Evolutionary conservation across 2,329 filamentous ascomycete species (phyloP).

Genomic region (Niveomyces coronatus): DNA sequence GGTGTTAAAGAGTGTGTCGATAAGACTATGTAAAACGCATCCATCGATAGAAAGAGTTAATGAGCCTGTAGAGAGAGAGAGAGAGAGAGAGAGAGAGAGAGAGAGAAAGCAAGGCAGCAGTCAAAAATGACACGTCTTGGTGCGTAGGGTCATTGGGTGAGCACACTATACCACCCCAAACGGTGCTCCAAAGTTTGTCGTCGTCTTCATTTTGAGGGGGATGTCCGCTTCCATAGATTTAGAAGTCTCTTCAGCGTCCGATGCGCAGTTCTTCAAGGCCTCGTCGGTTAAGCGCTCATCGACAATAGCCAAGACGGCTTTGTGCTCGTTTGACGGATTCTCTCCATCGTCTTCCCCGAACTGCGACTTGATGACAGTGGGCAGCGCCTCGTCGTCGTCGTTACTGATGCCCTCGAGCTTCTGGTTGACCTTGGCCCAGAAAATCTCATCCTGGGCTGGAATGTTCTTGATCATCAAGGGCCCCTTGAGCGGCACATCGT

Average conservation of each 20-base stretch:
- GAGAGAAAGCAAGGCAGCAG: neutral
- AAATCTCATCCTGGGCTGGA: conserved; percentile 45
- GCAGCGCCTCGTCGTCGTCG: conserved; percentile 36
- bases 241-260: conserved; percentile 7
- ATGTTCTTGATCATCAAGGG: conserved; percentile 46
- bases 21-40: too few relatives aligned
- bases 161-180: conserved; percentile 25
- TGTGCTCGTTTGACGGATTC: too few relatives aligned
- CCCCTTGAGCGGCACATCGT: conserved; percentile 38
- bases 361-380: conserved; percentile 26
- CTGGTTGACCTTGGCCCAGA: conserved; percentile 38
- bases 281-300: too few relatives aligned
- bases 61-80: too few relatives aligned
- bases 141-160: neutral
- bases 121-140: conserved; percentile 1
- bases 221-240: conserved; percentile 30
- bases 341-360: conserved; percentile 22
- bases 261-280: conserved; percentile 9
- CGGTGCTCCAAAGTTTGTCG: conserved; percentile 37
- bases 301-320: too few relatives aligned
- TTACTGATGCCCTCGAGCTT: conserved; percentile 41
- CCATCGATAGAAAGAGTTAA: too few relatives aligned
- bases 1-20: too few relatives aligned
- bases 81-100: neutral
- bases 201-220: conserved; percentile 34